Evolutionary conservation across 2,329 filamentous ascomycete species (phyloP).

Genomic region (Stagonosporopsis tanaceti): DNA sequence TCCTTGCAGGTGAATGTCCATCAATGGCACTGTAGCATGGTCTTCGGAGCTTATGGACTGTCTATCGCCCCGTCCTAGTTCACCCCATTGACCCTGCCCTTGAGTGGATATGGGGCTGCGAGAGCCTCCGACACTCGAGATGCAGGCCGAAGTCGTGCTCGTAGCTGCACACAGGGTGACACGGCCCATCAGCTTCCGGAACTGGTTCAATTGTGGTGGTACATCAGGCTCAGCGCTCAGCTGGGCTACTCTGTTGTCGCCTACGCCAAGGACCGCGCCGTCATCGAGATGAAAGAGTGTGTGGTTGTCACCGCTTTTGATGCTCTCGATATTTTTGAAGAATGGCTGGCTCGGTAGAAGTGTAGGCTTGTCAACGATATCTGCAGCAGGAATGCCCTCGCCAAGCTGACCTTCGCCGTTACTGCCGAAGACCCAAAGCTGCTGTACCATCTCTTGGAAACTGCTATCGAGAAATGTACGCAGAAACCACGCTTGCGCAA

Average conservation of each 20-base stretch:
- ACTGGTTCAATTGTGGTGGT: background rate
- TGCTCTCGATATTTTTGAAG: constrained; percentile 32
- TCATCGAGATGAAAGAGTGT: constrained; percentile 73
- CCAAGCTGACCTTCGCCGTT: constrained; percentile 61
- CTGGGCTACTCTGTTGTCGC: constrained; percentile 63
- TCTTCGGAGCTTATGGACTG: background rate
- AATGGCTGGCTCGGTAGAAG: constrained; percentile 9
- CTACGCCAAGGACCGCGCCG: constrained; percentile 70
- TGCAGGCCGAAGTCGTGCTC: constrained; percentile 39
- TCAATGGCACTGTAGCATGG: background rate
- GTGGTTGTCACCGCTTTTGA: constrained; percentile 82
- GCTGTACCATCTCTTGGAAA: constrained; percentile 22
- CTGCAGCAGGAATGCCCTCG: constrained; percentile 56
- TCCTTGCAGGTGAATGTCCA: constrained; percentile 6
- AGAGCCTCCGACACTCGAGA: background rate
- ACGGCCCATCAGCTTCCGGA: background rate
- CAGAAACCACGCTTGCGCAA: background rate
- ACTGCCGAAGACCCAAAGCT: constrained; percentile 59
- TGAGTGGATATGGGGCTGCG: constrained; percentile 16
- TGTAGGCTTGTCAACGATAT: constrained; percentile 39
- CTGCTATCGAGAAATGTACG: background rate
- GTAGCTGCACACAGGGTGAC: constrained; percentile 30
- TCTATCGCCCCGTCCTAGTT: constrained; percentile 26
- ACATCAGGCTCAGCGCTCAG: background rate
- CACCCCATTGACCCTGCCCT: constrained; percentile 39